A percentile compares a stretch with the other conserved stretches of the same genome.
Conservation (phyloP, 2,329 filamentous ascomycete genomes). For the Nigrospora oryzae region DNA sequence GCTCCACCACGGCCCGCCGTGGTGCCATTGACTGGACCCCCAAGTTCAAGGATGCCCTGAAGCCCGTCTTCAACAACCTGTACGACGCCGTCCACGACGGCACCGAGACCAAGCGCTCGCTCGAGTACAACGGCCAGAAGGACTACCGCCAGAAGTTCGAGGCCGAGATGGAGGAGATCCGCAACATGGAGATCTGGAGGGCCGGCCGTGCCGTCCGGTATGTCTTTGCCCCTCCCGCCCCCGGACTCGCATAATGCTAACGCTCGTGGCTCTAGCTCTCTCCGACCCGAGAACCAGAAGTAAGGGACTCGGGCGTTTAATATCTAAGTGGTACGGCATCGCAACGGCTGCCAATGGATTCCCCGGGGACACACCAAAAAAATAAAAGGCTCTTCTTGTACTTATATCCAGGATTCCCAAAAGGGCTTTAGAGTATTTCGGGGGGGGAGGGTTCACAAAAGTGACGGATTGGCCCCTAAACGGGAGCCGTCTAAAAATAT, state of each 20-base stretch:
- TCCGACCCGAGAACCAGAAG: slow-evolving; percentile 82
- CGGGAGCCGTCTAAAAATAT: not conserved
- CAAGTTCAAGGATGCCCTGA: slow-evolving; percentile 95
- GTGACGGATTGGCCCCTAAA: not conserved
- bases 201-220: slow-evolving; percentile 94
- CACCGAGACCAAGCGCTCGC: slow-evolving; percentile 88
- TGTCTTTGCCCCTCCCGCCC: slow-evolving; percentile 17
- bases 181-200: slow-evolving; percentile 96
- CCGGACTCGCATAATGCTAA: slow-evolving; percentile 8
- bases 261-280: slow-evolving; percentile 39
- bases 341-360: slow-evolving; percentile 12
- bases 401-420: slow-evolving; percentile 26
- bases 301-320: slow-evolving; percentile 28
- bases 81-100: slow-evolving; percentile 90
- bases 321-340: not conserved
- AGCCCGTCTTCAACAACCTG: slow-evolving; percentile 96
- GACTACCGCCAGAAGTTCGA: slow-evolving; percentile 98
- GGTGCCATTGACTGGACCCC: slow-evolving; percentile 98
- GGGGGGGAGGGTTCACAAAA: slow-evolving; percentile 4
- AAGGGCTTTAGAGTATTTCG: slow-evolving; percentile 9
- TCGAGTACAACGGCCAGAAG: slow-evolving; percentile 92
- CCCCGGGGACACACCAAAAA: slow-evolving; percentile 6
- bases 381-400: slow-evolving; percentile 18
- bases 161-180: slow-evolving; percentile 98
- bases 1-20: slow-evolving; percentile 96